These are phyloP conservation scores for Cladorrhinum samala DNA, from an alignment of 495 filamentous ascomycete genomes.

Conservation along the genomic window DNA sequence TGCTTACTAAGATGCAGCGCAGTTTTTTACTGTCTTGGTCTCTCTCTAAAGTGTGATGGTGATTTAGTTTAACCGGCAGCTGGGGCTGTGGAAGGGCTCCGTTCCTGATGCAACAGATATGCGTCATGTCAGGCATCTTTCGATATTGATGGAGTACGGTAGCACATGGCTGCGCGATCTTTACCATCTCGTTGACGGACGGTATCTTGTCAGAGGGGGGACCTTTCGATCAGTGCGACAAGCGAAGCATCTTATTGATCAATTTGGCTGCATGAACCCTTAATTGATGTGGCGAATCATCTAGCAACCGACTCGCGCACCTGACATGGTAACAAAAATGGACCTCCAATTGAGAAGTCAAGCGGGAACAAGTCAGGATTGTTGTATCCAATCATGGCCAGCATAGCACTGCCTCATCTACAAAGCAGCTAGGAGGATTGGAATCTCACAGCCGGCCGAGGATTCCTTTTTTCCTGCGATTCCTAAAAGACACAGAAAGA, in stretches of 20 bases:
- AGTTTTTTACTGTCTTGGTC: too few species aligned
- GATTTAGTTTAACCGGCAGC: background rate
- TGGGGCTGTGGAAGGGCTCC: background rate
- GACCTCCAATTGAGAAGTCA: too few species aligned
- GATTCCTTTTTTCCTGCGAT: too few species aligned
- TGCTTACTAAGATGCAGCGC: background rate
- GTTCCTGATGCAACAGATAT: background rate
- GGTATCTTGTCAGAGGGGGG: background rate
- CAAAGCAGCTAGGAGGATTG: too few species aligned
- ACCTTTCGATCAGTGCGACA: background rate
- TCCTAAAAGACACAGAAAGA: too few species aligned
- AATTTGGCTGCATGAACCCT: background rate
- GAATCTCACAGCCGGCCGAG: too few species aligned
- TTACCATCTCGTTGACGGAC: background rate
- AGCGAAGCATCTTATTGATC: background rate
- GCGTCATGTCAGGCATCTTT: background rate
- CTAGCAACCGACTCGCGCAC: background rate
- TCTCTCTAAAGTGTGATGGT: background rate
- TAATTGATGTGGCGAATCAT: slow-evolving; percentile 1
- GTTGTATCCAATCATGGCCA: too few species aligned
- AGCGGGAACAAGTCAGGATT: too few species aligned
- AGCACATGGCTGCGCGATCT: background rate
- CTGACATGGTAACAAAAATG: too few species aligned
- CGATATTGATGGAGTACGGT: background rate
- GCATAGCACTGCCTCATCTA: too few species aligned